phyloP scores from a whole-genome alignment of 768 basidiomycete genomes.

The Russula sp. region DNA sequence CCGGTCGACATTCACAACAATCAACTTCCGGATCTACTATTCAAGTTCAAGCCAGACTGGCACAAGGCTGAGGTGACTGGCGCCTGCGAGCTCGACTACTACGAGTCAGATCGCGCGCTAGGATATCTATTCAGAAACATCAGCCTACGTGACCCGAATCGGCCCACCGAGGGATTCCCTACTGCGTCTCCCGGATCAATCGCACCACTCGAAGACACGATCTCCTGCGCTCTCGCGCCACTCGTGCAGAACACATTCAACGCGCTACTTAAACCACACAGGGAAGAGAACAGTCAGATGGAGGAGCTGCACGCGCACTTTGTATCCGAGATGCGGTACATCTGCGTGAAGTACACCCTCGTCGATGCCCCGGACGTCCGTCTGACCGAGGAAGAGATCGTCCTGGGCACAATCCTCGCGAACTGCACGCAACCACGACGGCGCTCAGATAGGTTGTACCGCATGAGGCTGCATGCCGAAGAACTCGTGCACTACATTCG shows the following conservation, averaged over 20 bases:
- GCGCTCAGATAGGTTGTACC: not conserved
- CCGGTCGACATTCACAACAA: not conserved
- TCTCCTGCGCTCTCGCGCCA: slow-evolving; percentile 5
- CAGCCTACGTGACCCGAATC: slow-evolving; percentile 37
- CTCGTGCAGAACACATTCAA: not conserved
- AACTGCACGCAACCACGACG: not conserved
- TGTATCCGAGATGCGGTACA: not conserved
- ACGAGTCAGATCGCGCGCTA: not conserved
- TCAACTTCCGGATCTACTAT: not conserved
- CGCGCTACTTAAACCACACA: not conserved
- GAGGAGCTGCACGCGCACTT: not conserved
- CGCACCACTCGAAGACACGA: not conserved
- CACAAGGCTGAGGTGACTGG: not conserved
- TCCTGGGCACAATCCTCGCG: not conserved
- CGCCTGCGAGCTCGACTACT: not conserved
- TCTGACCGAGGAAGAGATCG: not conserved
- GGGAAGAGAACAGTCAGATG: not conserved
- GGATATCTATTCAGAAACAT: slow-evolving; percentile 34
- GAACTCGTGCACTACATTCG: not conserved
- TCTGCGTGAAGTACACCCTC: not conserved
- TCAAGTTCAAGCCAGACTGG: slow-evolving; percentile 1
- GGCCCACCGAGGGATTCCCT: slow-evolving; percentile 16
- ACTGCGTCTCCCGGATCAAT: not conserved
- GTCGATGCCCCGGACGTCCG: not conserved
- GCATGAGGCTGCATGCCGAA: not conserved